phyloP scores from a whole-genome alignment of 169 alveolate genomes.

The Eimeria maxima region DNA sequence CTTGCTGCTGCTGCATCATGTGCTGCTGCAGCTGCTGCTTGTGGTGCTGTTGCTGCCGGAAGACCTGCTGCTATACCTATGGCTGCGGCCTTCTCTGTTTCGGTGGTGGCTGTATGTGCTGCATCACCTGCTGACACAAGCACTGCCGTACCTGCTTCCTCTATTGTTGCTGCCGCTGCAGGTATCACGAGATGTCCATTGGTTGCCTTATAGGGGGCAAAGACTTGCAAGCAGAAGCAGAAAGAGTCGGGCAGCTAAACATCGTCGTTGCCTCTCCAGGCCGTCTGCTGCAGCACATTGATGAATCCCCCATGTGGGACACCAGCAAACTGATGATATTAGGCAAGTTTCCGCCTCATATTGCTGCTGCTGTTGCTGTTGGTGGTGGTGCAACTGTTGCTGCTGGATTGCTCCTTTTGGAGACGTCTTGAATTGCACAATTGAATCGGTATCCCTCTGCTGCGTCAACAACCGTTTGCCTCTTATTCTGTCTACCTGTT shows the following conservation, averaged over 20 bases:
- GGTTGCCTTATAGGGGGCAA: constrained; percentile 97
- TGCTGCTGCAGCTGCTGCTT: constrained; percentile 41
- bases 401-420: background rate
- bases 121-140: background rate
- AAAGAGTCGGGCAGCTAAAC: constrained; percentile 89
- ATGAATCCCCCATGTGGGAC: constrained; percentile 95
- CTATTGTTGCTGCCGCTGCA: constrained; percentile 59
- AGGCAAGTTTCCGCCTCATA: constrained; percentile 54
- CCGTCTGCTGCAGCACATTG: constrained; percentile 96
- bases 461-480: background rate
- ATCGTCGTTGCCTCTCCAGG: constrained; percentile 98
- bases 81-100: background rate
- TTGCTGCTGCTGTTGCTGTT: constrained; percentile 89
- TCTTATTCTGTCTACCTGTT: background rate
- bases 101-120: background rate
- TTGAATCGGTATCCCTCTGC: background rate
- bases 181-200: constrained; percentile 93
- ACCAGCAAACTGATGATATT: constrained; percentile 91
- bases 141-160: background rate
- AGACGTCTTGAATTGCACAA: background rate
- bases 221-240: constrained; percentile 92
- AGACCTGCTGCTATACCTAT: background rate
- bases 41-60: background rate
- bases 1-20: constrained; percentile 24
- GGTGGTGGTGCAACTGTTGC: background rate